phyloP scores from a whole-genome alignment of 2,329 filamentous ascomycete genomes.

The Lachnellula arida region DNA sequence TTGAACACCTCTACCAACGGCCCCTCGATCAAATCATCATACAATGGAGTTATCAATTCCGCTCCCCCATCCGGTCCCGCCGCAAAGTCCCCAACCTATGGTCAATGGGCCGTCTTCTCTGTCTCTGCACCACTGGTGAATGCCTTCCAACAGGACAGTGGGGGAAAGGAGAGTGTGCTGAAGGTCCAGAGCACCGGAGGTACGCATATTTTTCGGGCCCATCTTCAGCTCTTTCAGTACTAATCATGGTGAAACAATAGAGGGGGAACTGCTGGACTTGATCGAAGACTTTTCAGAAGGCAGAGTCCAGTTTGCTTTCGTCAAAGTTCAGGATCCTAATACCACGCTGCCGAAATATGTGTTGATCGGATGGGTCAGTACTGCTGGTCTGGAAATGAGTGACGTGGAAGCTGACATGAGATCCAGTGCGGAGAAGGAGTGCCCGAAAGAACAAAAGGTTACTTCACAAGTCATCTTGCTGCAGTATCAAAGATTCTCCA shows the following conservation, averaged over 20 bases:
- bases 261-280: constrained; percentile 85
- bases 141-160: constrained; percentile 80
- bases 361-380: constrained; percentile 76
- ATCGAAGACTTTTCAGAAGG: constrained; percentile 97
- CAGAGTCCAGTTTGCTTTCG: constrained; percentile 92
- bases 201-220: constrained; percentile 33
- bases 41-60: constrained; percentile 62
- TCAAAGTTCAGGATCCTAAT: constrained; percentile 95
- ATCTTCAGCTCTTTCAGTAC: constrained; percentile 9
- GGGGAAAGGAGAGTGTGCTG: constrained; percentile 85
- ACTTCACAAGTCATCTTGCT: constrained; percentile 91
- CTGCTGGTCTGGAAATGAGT: neutral
- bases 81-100: constrained; percentile 72
- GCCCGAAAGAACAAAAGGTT: constrained; percentile 96
- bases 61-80: constrained; percentile 50
- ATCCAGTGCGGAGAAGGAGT: constrained; percentile 85
- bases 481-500: constrained; percentile 89
- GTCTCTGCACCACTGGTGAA: constrained; percentile 89
- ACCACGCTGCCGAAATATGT: constrained; percentile 84
- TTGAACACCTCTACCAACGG: constrained; percentile 76
- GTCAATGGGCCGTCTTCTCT: constrained; percentile 89
- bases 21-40: constrained; percentile 80
- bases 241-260: constrained; percentile 40
- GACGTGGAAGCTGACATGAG: constrained; percentile 21
- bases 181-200: constrained; percentile 92